Percentiles rank a stretch among this genome's conserved stretches.
phyloP scores from a whole-genome alignment of 2,329 filamentous ascomycete species.

The Madurella fahalii region DNA sequence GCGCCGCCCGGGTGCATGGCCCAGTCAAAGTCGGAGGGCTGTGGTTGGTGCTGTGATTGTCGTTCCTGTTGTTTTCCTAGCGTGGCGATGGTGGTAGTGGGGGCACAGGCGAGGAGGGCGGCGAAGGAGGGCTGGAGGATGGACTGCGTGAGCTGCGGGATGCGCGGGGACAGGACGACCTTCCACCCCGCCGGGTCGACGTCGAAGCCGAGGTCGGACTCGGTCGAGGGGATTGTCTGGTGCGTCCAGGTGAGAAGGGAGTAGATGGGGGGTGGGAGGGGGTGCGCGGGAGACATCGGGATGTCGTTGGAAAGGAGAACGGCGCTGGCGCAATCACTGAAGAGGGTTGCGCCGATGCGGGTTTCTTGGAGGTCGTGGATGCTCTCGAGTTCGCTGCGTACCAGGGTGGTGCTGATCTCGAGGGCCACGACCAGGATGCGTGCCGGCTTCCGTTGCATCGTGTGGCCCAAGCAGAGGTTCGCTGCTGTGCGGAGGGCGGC shows the following conservation, averaged over 20 bases:
- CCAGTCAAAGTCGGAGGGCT: conserved; percentile 63
- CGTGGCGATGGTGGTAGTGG: conserved; percentile 39
- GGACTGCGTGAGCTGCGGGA: conserved; percentile 53
- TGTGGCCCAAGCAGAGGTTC: conserved; percentile 61
- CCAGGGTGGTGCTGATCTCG: conserved; percentile 58
- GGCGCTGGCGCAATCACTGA: conserved; percentile 68
- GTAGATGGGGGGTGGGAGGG: conserved; percentile 39
- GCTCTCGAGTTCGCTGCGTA: conserved; percentile 62
- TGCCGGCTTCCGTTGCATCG: conserved; percentile 55
- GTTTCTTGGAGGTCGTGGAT: conserved; percentile 56
- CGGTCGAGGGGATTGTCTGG: conserved; percentile 57
- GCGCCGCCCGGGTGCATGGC: conserved; percentile 67
- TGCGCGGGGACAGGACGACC: conserved; percentile 58
- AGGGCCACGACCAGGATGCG: conserved; percentile 62
- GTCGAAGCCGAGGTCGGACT: conserved; percentile 61
- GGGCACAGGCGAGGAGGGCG: conserved; percentile 45
- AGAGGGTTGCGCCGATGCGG: conserved; percentile 61
- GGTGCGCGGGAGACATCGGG: background rate
- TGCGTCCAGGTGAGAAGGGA: conserved; percentile 64
- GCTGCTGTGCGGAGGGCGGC: conserved; percentile 60
- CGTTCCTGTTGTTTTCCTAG: too few relatives aligned
- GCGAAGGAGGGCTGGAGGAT: conserved; percentile 52
- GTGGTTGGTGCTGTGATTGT: conserved; percentile 31
- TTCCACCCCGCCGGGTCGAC: conserved; percentile 64
- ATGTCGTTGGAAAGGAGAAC: conserved; percentile 61